Base-by-base conservation (phyloP, 73 alveolate species). In the Uronychia binucleata region DNA sequence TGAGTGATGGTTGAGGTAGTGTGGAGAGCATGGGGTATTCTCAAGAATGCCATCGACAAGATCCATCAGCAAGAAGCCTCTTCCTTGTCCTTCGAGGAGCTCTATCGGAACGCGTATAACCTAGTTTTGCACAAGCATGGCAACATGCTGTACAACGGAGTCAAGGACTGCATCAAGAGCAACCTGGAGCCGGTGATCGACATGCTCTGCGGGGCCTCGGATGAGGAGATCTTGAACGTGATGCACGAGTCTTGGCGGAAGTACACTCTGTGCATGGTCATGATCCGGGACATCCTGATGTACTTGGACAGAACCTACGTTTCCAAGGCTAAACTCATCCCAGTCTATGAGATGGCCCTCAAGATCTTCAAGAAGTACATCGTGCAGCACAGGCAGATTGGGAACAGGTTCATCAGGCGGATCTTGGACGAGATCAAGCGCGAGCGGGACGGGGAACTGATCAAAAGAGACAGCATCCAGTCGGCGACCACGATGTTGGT, bases 251-350 rank as follows among this genome's bases (percentile, higher is more conserved):
- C 78, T 76, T 93, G 97, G 97, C 78, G 77, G 80, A 82, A 88
- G 82, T 90, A 82, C 79, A 88, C 86, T 34, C 29, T 77, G 27
- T 74, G 79, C 28, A 77, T 90, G 88, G 86, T 90, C 35, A 90
- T 93, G 96, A 92, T 93, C 89, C 83, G 93, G 58, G 97, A 93
- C 92, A 93, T 93, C n/a, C 87, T 90, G 76, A 93, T 93, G 97
- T 93, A 93, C 92, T 85, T 93, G 93, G 97, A 93, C 86, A 33
- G 97, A 29, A 91, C 86, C 93, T 93, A 81, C 84, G 97, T 93
- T 79, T 85, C 91, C 25, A 93, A 93, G 88, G 92, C 77, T 28
- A 88, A 87, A 60, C 93, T 85, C 76, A 85, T 83, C 27, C 88
- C 91, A 28, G 93, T 93, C 58, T 93, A 89, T 77, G 88, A 85